phyloP scores from a whole-genome alignment of 2,329 filamentous ascomycete species.

The Coniochaeta sp. region DNA sequence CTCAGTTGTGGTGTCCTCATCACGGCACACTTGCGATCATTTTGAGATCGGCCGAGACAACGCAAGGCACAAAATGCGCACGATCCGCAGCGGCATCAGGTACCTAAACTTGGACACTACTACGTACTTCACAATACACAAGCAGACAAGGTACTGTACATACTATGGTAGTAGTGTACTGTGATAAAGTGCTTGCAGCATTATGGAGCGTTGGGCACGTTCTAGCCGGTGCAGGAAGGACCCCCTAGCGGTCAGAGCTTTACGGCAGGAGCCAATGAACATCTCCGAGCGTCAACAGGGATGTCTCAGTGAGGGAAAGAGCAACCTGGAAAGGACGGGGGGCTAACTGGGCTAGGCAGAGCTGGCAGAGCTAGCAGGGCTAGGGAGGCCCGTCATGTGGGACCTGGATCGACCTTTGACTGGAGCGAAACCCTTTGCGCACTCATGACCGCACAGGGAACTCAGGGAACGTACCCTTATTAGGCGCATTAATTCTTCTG shows the following conservation, averaged over 20 bases:
- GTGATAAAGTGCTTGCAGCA: constrained; percentile 1
- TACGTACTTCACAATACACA: too few species aligned
- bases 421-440: not conserved
- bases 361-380: not conserved
- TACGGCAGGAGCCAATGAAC: not conserved
- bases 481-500: constrained; percentile 18
- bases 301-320: not conserved
- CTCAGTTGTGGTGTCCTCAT: not conserved
- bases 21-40: too few species aligned
- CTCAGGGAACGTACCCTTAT: constrained; percentile 12
- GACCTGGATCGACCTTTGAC: constrained; percentile 7
- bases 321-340: not conserved
- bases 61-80: not conserved
- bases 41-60: not conserved
- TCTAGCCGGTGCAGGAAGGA: not conserved
- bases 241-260: not conserved
- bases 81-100: too few species aligned
- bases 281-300: not conserved
- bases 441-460: constrained; percentile 8
- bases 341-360: not conserved
- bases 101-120: too few species aligned
- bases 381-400: constrained; percentile 12
- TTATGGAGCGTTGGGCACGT: not conserved
- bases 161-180: too few species aligned
- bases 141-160: too few species aligned